Conservation (phyloP, 495 filamentous ascomycete species). For the Chaetomium cochliodes region DNA sequence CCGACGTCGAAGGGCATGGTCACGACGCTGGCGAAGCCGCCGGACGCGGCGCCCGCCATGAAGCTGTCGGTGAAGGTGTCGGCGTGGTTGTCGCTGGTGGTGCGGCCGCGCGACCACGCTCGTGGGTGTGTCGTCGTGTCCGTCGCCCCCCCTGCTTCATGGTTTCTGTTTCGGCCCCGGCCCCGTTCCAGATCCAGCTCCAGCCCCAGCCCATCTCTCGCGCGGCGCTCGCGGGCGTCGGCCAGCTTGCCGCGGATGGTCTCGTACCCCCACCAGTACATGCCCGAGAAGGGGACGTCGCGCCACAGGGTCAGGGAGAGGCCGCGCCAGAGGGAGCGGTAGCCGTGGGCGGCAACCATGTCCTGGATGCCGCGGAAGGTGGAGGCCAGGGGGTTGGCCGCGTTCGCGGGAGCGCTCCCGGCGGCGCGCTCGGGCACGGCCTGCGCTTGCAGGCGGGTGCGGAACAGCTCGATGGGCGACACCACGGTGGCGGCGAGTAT, state of each 20-base stretch:
- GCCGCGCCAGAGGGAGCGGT: conserved; percentile 86
- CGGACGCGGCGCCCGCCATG: conserved; percentile 75
- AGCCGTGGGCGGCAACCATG: conserved; percentile 75
- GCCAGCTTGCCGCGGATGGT: conserved; percentile 64
- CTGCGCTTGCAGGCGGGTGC: conserved; percentile 91
- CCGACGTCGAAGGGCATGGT: conserved; percentile 98
- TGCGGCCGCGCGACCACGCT: conserved; percentile 47
- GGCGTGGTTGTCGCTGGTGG: conserved; percentile 57
- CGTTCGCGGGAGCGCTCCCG: no score
- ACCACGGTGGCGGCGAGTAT: conserved; percentile 78
- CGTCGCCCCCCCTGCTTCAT: conserved; percentile 13
- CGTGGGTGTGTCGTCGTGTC: conserved; percentile 34
- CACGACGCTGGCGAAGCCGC: conserved; percentile 79
- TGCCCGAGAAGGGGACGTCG: conserved; percentile 92
- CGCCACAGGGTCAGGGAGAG: conserved; percentile 91
- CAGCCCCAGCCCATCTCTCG: conserved; percentile 30
- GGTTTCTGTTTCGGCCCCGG: background rate
- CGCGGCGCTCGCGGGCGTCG: conserved; percentile 56
- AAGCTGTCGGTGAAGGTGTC: conserved; percentile 85
- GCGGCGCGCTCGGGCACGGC: conserved; percentile 49
- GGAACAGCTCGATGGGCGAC: conserved; percentile 90
- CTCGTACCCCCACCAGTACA: conserved; percentile 99
- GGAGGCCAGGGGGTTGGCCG: conserved; percentile 30
- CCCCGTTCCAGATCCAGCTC: conserved; percentile 11
- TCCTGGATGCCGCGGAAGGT: conserved; percentile 72